Evolutionary conservation across 257 asterid genomes (phyloP).

Genomic region (Thymus mandschuricus): DNA sequence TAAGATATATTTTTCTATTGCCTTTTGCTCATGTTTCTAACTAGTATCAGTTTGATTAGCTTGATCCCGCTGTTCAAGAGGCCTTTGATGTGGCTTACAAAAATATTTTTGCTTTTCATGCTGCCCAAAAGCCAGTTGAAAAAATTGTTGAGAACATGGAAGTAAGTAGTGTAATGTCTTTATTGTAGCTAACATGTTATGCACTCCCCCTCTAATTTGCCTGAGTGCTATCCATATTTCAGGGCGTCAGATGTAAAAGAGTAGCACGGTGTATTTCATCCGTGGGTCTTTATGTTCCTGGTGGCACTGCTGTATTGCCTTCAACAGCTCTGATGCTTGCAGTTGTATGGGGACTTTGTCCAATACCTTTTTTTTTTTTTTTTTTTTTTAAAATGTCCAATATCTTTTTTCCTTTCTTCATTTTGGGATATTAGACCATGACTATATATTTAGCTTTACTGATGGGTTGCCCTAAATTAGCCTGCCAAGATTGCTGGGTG

Average conservation of each 20-base stretch:
- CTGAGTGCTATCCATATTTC: conserved; percentile 26
- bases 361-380: conserved; percentile 10
- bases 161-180: conserved; percentile 48
- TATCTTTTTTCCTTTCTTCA: no score
- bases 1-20: conserved; percentile 11
- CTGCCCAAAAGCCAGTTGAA: conserved; percentile 86
- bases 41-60: conserved; percentile 50
- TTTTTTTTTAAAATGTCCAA: no score
- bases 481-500: conserved; percentile 99
- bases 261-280: conserved; percentile 87
- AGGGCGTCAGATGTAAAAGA: conserved; percentile 98
- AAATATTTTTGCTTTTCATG: conserved; percentile 88
- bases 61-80: conserved; percentile 74
- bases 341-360: conserved; percentile 67
- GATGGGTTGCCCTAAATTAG: conserved; percentile 51
- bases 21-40: conserved; percentile 25
- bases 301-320: conserved; percentile 99
- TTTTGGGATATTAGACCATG: conserved; percentile 7
- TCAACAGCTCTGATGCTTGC: conserved; percentile 99
- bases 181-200: background rate
- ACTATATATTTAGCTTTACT: conserved; percentile 26
- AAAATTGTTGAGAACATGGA: conserved; percentile 83
- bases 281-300: conserved; percentile 98
- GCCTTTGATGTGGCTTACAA: conserved; percentile 96
- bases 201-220: conserved; percentile 21